A percentile compares a stretch with the other conserved stretches of the same genome.
Conservation (phyloP, 495 filamentous ascomycete species). For the Rhizodiscina lignyota region DNA sequence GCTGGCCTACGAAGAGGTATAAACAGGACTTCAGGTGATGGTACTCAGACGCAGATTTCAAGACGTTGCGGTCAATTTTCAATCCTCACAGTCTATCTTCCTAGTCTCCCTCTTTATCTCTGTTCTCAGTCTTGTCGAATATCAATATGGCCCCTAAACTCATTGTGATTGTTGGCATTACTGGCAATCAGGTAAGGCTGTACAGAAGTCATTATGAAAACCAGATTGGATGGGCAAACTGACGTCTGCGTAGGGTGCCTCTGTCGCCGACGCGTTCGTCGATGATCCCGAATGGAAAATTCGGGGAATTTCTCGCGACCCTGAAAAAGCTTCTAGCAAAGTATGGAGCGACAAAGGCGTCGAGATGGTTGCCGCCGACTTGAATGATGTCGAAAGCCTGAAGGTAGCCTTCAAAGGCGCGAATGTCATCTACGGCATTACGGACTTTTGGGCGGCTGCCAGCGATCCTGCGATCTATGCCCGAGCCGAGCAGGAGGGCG, state of each 20-base stretch:
- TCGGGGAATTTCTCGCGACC: constrained; percentile 18
- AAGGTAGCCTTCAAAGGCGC: constrained; percentile 28
- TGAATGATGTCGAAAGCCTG: constrained; percentile 27
- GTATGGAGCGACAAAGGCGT: constrained; percentile 26
- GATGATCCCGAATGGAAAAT: constrained; percentile 12
- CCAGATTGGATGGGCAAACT: constrained; percentile 5
- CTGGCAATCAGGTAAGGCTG: constrained; percentile 29
- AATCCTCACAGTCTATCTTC: no score
- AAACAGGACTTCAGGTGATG: no score
- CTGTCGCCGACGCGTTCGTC: constrained; percentile 14
- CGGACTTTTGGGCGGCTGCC: constrained; percentile 30
- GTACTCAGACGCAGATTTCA: no score
- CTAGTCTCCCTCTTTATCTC: no score
- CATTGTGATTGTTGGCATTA: constrained; percentile 31
- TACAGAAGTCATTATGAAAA: background rate
- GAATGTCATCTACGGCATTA: constrained; percentile 34
- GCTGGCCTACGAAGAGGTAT: no score
- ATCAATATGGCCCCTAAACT: no score
- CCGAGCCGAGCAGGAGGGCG: constrained; percentile 11
- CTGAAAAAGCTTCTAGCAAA: constrained; percentile 19
- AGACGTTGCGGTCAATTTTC: no score
- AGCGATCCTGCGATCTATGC: constrained; percentile 14
- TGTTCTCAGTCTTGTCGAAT: no score
- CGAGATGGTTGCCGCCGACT: constrained; percentile 29
- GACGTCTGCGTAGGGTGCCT: no score